These are phyloP conservation scores for Fusarium agapanthi DNA, from an alignment of 2,329 filamentous ascomycete species.

Conservation along the genomic window DNA sequence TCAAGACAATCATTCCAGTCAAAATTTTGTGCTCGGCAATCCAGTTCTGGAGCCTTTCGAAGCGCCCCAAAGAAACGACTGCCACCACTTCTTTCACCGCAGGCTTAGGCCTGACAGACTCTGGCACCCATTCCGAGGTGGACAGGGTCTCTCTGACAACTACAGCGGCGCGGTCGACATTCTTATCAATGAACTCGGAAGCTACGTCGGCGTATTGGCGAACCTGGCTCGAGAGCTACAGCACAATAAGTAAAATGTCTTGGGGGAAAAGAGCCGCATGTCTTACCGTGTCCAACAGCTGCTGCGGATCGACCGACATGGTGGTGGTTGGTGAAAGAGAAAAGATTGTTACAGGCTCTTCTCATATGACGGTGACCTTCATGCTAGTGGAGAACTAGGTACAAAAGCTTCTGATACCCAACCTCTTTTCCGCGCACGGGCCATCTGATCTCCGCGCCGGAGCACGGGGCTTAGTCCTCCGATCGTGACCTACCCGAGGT, in stretches of 20 bases:
- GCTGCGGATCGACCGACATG: conserved; percentile 84
- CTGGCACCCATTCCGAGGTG: conserved; percentile 76
- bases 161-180: conserved; percentile 79
- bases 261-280: not conserved
- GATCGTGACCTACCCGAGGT: conserved; percentile 20
- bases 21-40: conserved; percentile 75
- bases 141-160: conserved; percentile 75
- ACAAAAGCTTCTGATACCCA: conserved; percentile 38
- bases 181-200: conserved; percentile 81
- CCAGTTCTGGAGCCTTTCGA: conserved; percentile 75
- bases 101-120: conserved; percentile 69
- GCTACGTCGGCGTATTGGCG: conserved; percentile 75
- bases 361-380: conserved; percentile 44
- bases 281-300: conserved; percentile 79
- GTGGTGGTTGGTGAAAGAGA: conserved; percentile 44
- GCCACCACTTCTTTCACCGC: conserved; percentile 50
- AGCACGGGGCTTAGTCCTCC: conserved; percentile 26
- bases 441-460: conserved; percentile 34
- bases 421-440: conserved; percentile 37
- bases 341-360: conserved; percentile 36
- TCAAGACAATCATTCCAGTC: conserved; percentile 75
- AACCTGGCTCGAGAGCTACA: conserved; percentile 68
- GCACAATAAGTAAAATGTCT: conserved; percentile 13
- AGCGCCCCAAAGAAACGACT: conserved; percentile 46
- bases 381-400: conserved; percentile 39